These are phyloP conservation scores for Raddia distichophylla DNA, from an alignment of 176 grass and related monocot genomes.

Conservation along the genomic window DNA sequence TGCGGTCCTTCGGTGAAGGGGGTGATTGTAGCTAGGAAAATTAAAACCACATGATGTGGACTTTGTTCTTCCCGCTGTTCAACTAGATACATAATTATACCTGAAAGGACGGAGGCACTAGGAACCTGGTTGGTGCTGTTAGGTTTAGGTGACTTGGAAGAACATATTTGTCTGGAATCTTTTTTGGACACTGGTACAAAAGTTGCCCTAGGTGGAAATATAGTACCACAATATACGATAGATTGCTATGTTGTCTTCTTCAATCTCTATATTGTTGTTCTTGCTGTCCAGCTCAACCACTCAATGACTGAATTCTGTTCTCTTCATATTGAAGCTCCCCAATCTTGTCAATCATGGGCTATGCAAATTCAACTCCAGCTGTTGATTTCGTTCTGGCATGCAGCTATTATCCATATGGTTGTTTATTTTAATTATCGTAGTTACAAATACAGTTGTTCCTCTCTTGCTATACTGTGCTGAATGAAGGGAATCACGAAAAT, in stretches of 20 bases:
- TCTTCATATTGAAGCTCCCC: not conserved
- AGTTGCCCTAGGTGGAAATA: slow-evolving; percentile 19
- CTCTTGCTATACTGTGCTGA: not conserved
- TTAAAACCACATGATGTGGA: not conserved
- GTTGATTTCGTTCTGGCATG: slow-evolving; percentile 17
- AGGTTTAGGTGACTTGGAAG: slow-evolving; percentile 29
- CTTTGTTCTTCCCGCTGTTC: slow-evolving; percentile 33
- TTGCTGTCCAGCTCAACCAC: slow-evolving; percentile 36
- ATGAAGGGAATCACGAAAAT: not conserved
- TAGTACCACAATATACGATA: slow-evolving; percentile 14
- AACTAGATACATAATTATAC: slow-evolving; percentile 36
- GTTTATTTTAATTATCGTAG: not conserved
- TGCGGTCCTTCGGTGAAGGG: not conserved
- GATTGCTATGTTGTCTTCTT: slow-evolving; percentile 30
- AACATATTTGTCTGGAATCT: slow-evolving; percentile 24
- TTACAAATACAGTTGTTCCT: not conserved
- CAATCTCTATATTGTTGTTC: slow-evolving; percentile 15
- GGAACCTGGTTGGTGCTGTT: slow-evolving; percentile 27
- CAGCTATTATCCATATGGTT: not conserved
- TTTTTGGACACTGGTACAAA: not conserved
- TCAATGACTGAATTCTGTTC: not conserved
- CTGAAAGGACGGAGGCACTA: not conserved
- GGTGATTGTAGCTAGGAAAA: slow-evolving; percentile 29
- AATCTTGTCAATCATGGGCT: not conserved
- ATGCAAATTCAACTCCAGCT: slow-evolving; percentile 20